Conservation (phyloP, 2,329 filamentous ascomycete species). For the Talaromyces marneffei region DNA sequence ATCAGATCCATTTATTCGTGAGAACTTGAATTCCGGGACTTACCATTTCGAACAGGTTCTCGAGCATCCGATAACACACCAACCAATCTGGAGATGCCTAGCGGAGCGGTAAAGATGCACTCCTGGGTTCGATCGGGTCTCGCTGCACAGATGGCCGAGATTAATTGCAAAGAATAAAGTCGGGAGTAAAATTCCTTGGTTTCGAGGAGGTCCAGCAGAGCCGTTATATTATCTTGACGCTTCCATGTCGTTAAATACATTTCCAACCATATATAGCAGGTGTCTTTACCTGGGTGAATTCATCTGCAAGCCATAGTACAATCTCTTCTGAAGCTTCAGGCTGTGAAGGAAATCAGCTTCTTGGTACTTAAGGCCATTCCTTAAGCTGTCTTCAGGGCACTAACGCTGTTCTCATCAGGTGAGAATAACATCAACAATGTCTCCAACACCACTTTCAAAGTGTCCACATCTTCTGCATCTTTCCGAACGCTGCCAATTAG, state of each 20-base stretch:
- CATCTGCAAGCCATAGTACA: constrained; percentile 89
- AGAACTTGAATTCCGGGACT: constrained; percentile 5
- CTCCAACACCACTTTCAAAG: constrained; percentile 89
- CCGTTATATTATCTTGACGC: constrained; percentile 91
- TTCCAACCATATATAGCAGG: constrained; percentile 12
- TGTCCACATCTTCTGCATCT: constrained; percentile 92
- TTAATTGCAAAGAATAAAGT: constrained; percentile 82
- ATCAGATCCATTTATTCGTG: constrained; percentile 7
- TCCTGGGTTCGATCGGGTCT: constrained; percentile 90
- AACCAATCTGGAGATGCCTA: constrained; percentile 83
- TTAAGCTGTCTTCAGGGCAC: constrained; percentile 24
- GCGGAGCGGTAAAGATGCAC: constrained; percentile 80
- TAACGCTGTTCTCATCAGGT: constrained; percentile 56
- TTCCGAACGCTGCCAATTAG: constrained; percentile 79
- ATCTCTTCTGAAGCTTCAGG: constrained; percentile 95
- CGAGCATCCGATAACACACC: constrained; percentile 75
- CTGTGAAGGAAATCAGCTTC: constrained; percentile 42
- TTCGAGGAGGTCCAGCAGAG: constrained; percentile 84
- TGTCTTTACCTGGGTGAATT: constrained; percentile 75
- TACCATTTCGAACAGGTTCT: constrained; percentile 77
- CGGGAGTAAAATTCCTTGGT: constrained; percentile 82
- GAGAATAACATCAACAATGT: constrained; percentile 90
- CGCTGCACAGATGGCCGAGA: constrained; percentile 77
- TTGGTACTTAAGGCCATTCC: not conserved
- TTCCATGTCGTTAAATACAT: constrained; percentile 49